Conservation (phyloP, 139 green algal species). For the Micromonas pusilla region DNA sequence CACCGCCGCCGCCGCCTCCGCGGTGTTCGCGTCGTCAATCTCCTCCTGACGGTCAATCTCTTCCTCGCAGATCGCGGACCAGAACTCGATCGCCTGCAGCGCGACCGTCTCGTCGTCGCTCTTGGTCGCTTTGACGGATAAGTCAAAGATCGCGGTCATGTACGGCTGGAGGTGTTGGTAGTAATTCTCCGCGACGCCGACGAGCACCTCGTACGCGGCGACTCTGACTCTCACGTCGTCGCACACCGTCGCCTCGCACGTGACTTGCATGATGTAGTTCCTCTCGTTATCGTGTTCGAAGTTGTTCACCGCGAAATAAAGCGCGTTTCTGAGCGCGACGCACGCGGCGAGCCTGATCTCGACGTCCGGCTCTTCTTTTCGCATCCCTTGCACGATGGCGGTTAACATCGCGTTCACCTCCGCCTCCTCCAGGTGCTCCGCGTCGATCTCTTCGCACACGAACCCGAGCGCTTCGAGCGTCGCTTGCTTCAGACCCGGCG, state of each 20-base stretch:
- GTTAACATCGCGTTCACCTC: conserved; percentile 93
- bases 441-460: conserved; percentile 56
- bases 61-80: conserved; percentile 75
- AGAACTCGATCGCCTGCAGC: conserved; percentile 94
- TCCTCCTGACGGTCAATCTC: conserved; percentile 59
- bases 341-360: conserved; percentile 82
- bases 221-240: conserved; percentile 50
- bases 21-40: conserved; percentile 31
- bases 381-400: conserved; percentile 81
- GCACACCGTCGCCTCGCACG: conserved; percentile 75
- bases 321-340: conserved; percentile 80
- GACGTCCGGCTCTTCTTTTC: conserved; percentile 61
- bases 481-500: conserved; percentile 45
- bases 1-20: conserved; percentile 41
- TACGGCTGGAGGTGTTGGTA: conserved; percentile 88
- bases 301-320: conserved; percentile 91
- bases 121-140: conserved; percentile 76
- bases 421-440: conserved; percentile 82
- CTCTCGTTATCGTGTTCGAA: conserved; percentile 88
- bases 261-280: conserved; percentile 92
- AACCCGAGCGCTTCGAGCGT: conserved; percentile 89
- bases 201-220: conserved; percentile 87
- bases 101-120: conserved; percentile 84
- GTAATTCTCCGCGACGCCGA: conserved; percentile 78
- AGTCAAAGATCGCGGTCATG: conserved; percentile 88